Evolutionary conservation across 768 basidiomycete species (phyloP), one percentile per base, ranked within the genome.

Genomic region (Mycena rebaudengoi): DNA sequence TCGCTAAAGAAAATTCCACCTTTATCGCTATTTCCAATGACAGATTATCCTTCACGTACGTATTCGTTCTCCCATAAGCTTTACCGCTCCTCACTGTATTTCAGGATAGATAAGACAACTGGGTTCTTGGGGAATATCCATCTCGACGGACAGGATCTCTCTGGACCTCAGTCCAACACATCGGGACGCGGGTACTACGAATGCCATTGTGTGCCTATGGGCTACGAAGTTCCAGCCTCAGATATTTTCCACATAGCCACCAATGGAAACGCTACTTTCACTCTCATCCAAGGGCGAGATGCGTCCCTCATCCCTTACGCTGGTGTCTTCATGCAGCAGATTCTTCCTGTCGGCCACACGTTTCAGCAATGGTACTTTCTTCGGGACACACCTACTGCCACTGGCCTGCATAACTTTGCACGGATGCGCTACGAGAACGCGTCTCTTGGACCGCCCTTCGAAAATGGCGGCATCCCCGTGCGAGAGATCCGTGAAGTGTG

Each of bases 181-280:
- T 62, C 60, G 30, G 60, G 60, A n/a, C 52, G 60, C 21, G 60
- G 60, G 21, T 62, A 61, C 28, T 61, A 61, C 32, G 60, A 62
- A 29, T 62, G 60, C 45, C 60, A 54, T 18, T 62, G 60, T 21
- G 60, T 54, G 3, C 60, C 60, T 6, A 54, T 48, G 44, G 45
- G 52, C 16, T 62, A 40, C 26, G 26, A 54, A 29, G 52, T 54
- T 8, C 20, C 43, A 5, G 52, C 60, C 7, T 54, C 52, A 5
- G 52, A 54, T 39, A 62, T 62, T 12, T 62, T 62, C 26, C 45
- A 46, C 60, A 54, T 62, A 8, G 51, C 45, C 20, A 32, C 52
- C 20, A 8, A 62, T 26, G 60, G 60, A 11, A 62, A 62, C n/a
- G 60, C 60, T 23, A 62, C 60, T 26, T 62, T 62, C 23, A 54